Base-by-base conservation (phyloP, 129 eudicot genomes). In the Escallonia herrerae region DNA sequence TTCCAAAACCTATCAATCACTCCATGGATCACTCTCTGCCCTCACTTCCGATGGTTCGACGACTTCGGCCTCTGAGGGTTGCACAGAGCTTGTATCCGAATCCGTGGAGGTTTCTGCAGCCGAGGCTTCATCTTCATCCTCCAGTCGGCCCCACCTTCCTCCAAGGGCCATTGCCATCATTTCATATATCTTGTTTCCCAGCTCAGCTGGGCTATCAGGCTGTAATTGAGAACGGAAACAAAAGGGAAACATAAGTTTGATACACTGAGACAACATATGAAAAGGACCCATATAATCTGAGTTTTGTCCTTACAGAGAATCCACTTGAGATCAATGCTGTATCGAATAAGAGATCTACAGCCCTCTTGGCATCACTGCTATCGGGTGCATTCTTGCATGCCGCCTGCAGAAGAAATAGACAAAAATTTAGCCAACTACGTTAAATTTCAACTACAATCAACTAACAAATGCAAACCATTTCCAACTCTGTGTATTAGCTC, bases 141-240 rank as follows among this genome's bases (percentile, higher is more conserved):
- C 97, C 3, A 68, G 67, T 74, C 99, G 72, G 52, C 99, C 99
- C 99, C 99, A 94, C 57, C 80, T 83, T 51, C 99, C 99, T 41
- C 96, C 96, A 3, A 94, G 90, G 58, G 99, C 99, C 67, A 94
- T 84, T 3, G 96, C 88, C 99, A 94, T 94, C 99, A 94, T 94
- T 74, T 94, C 99, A 15, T 94, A 94, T 48, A 94, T 94, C 77
- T 94, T 94, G 72, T 78, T 72, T 47, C 99, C 97, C 67, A 94
- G 60, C 73, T 94, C 96, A n/a, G 99, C 95, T 5, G 99, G 99
- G 56, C 97, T 94, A 67, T 94, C 99, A 5, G 99, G 99, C 99
- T 94, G 85, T 56, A 62, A 46, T 53, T 45, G 10, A 60, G 7
- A 43, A 52, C 13, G 9, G 6, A 48, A 41, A 39, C 58, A 13